Evolutionary conservation across 2,329 filamentous ascomycete species (phyloP).

Genomic region (Chaetoscypha palmicola): DNA sequence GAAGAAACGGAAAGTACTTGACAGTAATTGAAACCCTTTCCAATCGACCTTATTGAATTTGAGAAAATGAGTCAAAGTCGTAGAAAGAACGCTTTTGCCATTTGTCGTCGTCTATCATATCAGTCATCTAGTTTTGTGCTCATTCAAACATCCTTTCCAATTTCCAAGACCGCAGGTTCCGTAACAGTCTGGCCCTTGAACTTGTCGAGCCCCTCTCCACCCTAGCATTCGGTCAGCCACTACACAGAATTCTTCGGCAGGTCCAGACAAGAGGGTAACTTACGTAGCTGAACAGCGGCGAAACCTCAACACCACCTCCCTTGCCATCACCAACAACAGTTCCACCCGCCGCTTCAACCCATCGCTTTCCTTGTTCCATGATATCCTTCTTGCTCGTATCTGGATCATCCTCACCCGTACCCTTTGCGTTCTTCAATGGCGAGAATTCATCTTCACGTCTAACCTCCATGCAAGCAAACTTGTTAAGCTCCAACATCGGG

Average conservation of each 20-base stretch:
- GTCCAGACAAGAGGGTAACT: slow-evolving; percentile 48
- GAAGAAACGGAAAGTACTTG: neutral
- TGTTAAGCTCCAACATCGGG: slow-evolving; percentile 73
- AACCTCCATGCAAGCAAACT: slow-evolving; percentile 95
- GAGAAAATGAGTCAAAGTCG: neutral
- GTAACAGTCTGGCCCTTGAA: slow-evolving; percentile 46
- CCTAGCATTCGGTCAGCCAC: too few relatives aligned
- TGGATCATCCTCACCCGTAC: slow-evolving; percentile 85
- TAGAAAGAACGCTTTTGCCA: neutral
- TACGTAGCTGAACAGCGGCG: slow-evolving; percentile 91
- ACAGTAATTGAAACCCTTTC: neutral
- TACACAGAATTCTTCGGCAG: too few relatives aligned
- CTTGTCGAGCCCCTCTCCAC: slow-evolving; percentile 55
- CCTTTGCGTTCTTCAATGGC: slow-evolving; percentile 82
- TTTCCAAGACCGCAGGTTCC: slow-evolving; percentile 46
- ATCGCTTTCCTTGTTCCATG: slow-evolving; percentile 80
- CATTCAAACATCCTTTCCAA: slow-evolving; percentile 28
- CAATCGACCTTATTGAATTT: neutral
- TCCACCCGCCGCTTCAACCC: slow-evolving; percentile 73
- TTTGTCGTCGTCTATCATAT: slow-evolving; percentile 2
- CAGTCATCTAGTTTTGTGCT: slow-evolving; percentile 1
- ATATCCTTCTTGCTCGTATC: slow-evolving; percentile 90
- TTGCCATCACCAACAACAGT: slow-evolving; percentile 58
- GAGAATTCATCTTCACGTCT: slow-evolving; percentile 97
- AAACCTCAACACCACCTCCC: slow-evolving; percentile 74